Base-by-base conservation (phyloP, 805 yeast species). In the Candida koratica region DNA sequence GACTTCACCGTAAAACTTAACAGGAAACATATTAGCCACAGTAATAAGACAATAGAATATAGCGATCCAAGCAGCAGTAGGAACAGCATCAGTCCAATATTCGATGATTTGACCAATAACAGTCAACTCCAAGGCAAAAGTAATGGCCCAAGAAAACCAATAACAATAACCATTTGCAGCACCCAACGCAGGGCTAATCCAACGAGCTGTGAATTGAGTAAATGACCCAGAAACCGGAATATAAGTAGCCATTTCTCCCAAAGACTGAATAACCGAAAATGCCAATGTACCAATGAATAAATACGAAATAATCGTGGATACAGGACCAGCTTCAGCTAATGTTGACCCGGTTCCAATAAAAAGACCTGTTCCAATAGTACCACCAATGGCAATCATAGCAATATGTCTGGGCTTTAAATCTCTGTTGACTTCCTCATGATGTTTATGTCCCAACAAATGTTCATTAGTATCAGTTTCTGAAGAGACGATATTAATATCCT, bases 161-260 rank as follows among this genome's bases (percentile, higher is more conserved):
- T 82, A 83, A 62, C 75, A 64, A 71, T 82, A 81, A 36, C 84
- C 84, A 41, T 75, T 77, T 19, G 87, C 79, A 27, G 79, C 82
- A 38, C 89, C 90, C 25, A 79, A 55, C 6, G 88, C 75, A n/a
- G 81, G 82, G 4, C 82, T 76, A 19, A 80, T 56, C 64, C 81
- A 82, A 47, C 83, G 65, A 9, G 81, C 67, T n/a, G 80, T 70
- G 53, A 81, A 82, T 30, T 79, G 84, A 19, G 83, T 74, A 58
- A 81, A 80, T 0, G 86, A 79, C 37, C 79, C 79, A 4, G 81
- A 64, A 27, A 79, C 74, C 6, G 89, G 89, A 12, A 82, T 77
- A 45, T 71, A 79, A 7, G 88, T 81, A 34, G 88, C 87, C 89
- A 83, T 80, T 57, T 83, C 90, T 50, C 88, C 89, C 38, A 83